Base-by-base conservation (phyloP, 2,329 filamentous ascomycete genomes). In the Trichoderma sp. region DNA sequence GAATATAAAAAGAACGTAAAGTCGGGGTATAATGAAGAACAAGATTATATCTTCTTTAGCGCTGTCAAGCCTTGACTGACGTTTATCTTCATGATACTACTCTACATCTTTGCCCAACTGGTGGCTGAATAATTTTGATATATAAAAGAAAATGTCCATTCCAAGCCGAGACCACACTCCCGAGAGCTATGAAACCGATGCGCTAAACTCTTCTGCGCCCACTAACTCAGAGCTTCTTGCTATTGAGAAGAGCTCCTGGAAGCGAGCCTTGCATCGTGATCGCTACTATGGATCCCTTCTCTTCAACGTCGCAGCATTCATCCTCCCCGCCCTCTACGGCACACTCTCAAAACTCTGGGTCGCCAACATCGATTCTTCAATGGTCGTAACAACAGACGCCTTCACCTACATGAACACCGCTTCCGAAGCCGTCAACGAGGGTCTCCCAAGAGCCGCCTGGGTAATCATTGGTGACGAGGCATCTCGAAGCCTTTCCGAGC, bases 281-380 rank as follows among this genome's bases (percentile, higher is more conserved):
- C 74, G 72, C 47, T 92, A 91, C 76, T 73, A 76, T 0, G 89
- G 89, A 0, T 87, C 89, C 0, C 80, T 93, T 0, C 68, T 87
- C 15, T 91, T 92, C 82, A 93, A 93, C 75, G 70, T 89, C 11
- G 83, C 79, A 61, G 84, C 90, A 1, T 92, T 93, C 77, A 77
- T 89, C 2, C 85, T 93, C 0, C 91, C 90, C 1, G 91, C 91
- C 0, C 81, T 93, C 0, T 93, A 93, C 76, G 80, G 81, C 39
- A 93, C 91, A 0, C 84, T 93, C 0, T 87, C 87, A 63, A 93
- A 93, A 76, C 83, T 92, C 20, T 93, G 90, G 91, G 86, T 93
- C 3, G 90, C 91, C 3, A 86, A 86, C 69, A 91, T 93, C 70
- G 89, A 93, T 77, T 80, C 87, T 0, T 87, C 84, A 1, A 78